Evolutionary conservation across 805 yeast species (phyloP).

Genomic region (Cyberlindnera misumaiensis): DNA sequence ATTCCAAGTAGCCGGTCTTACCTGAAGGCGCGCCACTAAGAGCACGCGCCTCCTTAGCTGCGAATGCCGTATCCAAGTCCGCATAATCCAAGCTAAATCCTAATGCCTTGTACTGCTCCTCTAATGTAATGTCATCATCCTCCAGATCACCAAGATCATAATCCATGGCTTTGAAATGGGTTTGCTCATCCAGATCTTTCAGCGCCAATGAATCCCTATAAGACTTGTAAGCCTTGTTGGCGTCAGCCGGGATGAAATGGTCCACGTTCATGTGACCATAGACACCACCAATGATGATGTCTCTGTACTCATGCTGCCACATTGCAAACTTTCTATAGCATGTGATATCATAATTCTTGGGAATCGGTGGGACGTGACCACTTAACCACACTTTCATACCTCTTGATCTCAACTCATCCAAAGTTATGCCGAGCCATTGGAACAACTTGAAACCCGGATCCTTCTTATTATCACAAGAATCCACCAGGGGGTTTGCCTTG

Average conservation of each 20-base stretch:
- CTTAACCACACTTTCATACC: constrained; percentile 81
- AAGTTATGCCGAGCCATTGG: constrained; percentile 69
- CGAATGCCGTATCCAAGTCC: constrained; percentile 24
- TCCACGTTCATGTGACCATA: constrained; percentile 90
- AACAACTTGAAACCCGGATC: constrained; percentile 78
- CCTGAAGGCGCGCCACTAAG: constrained; percentile 63
- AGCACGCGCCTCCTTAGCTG: constrained; percentile 30
- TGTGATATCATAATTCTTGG: constrained; percentile 65
- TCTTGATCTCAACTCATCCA: constrained; percentile 65
- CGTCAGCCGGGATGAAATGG: constrained; percentile 74
- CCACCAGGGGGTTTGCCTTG: constrained; percentile 75
- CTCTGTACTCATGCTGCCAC: constrained; percentile 83
- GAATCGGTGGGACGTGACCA: constrained; percentile 86
- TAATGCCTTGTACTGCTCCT: constrained; percentile 15
- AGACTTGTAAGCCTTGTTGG: constrained; percentile 55
- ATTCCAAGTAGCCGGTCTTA: constrained; percentile 58
- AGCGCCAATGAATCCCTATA: constrained; percentile 12
- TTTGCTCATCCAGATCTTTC: constrained; percentile 26
- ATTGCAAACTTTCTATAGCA: constrained; percentile 70
- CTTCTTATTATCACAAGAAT: constrained; percentile 62
- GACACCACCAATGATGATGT: constrained; percentile 74
- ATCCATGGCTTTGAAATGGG: constrained; percentile 10
- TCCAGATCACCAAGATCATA: no score
- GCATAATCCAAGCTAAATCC: constrained; percentile 16
- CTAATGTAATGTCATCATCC: constrained; percentile 16